phyloP scores from a whole-genome alignment of 768 basidiomycete species.

The Daedaleopsis sinensis region DNA sequence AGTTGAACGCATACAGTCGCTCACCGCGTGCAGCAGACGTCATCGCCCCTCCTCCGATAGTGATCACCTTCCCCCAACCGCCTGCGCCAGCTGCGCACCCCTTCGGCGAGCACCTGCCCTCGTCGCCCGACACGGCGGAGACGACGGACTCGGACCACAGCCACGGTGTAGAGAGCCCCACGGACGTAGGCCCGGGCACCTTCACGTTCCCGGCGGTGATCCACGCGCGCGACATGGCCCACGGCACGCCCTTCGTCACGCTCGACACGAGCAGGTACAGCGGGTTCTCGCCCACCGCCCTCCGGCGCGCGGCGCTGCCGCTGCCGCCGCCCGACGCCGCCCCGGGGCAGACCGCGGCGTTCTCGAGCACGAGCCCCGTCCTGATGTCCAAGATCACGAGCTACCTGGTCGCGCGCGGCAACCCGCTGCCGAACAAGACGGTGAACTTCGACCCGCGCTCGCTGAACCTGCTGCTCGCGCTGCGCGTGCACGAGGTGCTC shows the following conservation, averaged over 20 bases:
- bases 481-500: conserved; percentile 65
- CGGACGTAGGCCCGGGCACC: background rate
- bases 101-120: background rate
- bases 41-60: conserved; percentile 65
- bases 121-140: background rate
- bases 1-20: background rate
- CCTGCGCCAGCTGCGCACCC: conserved; percentile 14
- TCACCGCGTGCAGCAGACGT: conserved; percentile 46
- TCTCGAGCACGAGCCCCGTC: background rate
- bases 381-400: background rate
- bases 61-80: conserved; percentile 59
- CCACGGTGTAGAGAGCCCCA: background rate
- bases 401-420: conserved; percentile 14
- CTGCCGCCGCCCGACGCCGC: too few species aligned
- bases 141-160: background rate
- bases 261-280: conserved; percentile 21
- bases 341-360: background rate
- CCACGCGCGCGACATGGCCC: conserved; percentile 6
- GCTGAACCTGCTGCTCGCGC: conserved; percentile 64
- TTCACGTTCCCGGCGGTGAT: background rate
- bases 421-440: conserved; percentile 54
- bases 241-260: conserved; percentile 11
- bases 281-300: conserved; percentile 18
- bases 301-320: background rate
- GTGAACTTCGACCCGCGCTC: conserved; percentile 59